These are phyloP conservation scores for Apiospora hydei DNA, from an alignment of 2,329 filamentous ascomycete genomes.

Conservation along the genomic window DNA sequence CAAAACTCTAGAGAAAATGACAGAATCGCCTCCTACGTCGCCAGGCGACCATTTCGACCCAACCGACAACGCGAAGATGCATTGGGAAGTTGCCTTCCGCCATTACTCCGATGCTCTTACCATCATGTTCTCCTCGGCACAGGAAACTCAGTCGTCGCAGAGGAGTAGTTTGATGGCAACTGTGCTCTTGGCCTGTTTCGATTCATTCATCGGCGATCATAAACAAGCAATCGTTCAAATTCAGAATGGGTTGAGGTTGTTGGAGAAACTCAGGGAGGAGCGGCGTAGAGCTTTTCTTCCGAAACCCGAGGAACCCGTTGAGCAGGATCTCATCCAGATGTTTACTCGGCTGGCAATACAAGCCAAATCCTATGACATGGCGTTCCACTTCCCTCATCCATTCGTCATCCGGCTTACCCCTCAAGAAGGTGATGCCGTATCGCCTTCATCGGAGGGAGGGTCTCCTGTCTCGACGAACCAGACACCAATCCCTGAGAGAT, in stretches of 20 bases:
- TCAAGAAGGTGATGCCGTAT: slow-evolving; percentile 44
- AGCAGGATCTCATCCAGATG: slow-evolving; percentile 68
- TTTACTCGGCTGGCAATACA: slow-evolving; percentile 70
- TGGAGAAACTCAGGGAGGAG: slow-evolving; percentile 60
- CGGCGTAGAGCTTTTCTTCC: slow-evolving; percentile 49
- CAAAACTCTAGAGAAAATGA: slow-evolving; percentile 68
- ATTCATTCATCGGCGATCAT: slow-evolving; percentile 71
- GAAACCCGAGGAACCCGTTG: slow-evolving; percentile 56
- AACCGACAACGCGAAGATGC: slow-evolving; percentile 51
- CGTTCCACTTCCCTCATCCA: slow-evolving; percentile 70
- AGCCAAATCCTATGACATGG: slow-evolving; percentile 73
- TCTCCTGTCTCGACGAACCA: slow-evolving; percentile 50
- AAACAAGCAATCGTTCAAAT: slow-evolving; percentile 68
- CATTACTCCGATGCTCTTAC: slow-evolving; percentile 66
- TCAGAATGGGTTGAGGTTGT: slow-evolving; percentile 61
- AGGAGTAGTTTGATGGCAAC: slow-evolving; percentile 68
- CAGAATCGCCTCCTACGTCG: slow-evolving; percentile 57
- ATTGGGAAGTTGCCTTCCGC: slow-evolving; percentile 67
- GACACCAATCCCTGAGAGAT: slow-evolving; percentile 52
- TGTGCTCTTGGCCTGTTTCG: slow-evolving; percentile 72
- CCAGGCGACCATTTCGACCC: slow-evolving; percentile 46
- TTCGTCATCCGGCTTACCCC: slow-evolving; percentile 63
- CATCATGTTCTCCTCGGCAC: slow-evolving; percentile 54
- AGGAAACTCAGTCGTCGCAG: slow-evolving; percentile 53
- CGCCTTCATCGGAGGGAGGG: slow-evolving; percentile 52